phyloP scores from a whole-genome alignment of 192 early-diverging fungal species.

The Umbelopsis sp. region DNA sequence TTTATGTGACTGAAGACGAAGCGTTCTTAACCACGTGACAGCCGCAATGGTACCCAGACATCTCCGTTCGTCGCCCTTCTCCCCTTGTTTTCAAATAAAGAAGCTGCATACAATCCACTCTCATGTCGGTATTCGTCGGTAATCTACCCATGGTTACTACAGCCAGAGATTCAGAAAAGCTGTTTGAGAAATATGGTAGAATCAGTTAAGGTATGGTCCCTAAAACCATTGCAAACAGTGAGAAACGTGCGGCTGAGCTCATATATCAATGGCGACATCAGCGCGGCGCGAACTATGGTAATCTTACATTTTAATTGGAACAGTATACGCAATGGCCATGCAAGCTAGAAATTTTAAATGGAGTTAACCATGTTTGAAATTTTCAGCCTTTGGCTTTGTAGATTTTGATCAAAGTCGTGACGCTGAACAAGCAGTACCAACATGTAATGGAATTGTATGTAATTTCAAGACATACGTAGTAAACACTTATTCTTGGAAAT shows the following conservation, averaged over 20 bases:
- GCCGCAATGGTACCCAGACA: too few relatives aligned
- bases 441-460: slow-evolving; percentile 31
- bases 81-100: neutral
- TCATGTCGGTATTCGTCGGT: slow-evolving; percentile 31
- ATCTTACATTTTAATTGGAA: neutral
- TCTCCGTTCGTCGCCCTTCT: too few relatives aligned
- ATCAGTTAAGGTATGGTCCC: slow-evolving; percentile 32
- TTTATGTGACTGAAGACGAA: too few relatives aligned
- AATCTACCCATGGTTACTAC: slow-evolving; percentile 22
- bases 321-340: slow-evolving; percentile 18
- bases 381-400: slow-evolving; percentile 36
- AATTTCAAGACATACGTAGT: neutral
- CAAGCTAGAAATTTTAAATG: slow-evolving; percentile 13
- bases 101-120: neutral
- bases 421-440: slow-evolving; percentile 44
- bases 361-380: slow-evolving; percentile 28
- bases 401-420: slow-evolving; percentile 53
- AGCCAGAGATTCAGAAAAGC: slow-evolving; percentile 45
- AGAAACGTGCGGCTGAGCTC: neutral
- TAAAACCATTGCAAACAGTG: neutral
- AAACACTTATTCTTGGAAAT: neutral
- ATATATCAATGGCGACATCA: too few relatives aligned
- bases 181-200: slow-evolving; percentile 55
- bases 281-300: neutral
- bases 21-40: too few relatives aligned